phyloP scores from a whole-genome alignment of 2,329 filamentous ascomycete species.

The Microsporum canis region DNA sequence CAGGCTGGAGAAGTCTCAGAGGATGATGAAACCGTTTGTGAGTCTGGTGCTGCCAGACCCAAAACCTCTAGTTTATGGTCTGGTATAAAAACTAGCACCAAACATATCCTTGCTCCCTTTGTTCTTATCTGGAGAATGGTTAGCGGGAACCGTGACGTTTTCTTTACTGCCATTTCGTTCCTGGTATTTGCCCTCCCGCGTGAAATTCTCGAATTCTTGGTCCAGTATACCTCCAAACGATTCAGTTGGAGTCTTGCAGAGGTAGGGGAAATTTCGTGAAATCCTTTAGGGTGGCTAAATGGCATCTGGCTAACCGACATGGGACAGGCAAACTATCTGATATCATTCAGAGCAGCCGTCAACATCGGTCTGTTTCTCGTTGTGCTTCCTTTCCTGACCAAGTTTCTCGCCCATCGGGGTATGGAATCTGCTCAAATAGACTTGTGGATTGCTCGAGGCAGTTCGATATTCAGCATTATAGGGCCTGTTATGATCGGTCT shows the following conservation, averaged over 20 bases:
- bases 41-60: neutral
- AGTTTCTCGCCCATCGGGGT: neutral
- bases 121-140: neutral
- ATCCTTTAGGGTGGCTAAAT: neutral
- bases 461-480: slow-evolving; percentile 3
- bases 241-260: slow-evolving; percentile 4
- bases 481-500: slow-evolving; percentile 4
- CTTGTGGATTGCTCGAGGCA: slow-evolving; percentile 7
- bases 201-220: slow-evolving; percentile 1
- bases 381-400: neutral
- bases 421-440: slow-evolving; percentile 1
- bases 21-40: neutral
- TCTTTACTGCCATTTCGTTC: neutral
- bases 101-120: neutral
- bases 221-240: slow-evolving; percentile 7
- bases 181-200: neutral
- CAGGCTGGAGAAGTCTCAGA: neutral
- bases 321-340: slow-evolving; percentile 1
- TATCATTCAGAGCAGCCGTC: neutral
- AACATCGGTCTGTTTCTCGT: neutral
- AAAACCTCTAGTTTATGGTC: neutral
- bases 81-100: neutral
- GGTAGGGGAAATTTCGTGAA: neutral
- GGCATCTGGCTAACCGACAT: neutral
- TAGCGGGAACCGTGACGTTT: neutral